phyloP scores from a whole-genome alignment of 2,329 filamentous ascomycete species.

The Fusarium sp. region DNA sequence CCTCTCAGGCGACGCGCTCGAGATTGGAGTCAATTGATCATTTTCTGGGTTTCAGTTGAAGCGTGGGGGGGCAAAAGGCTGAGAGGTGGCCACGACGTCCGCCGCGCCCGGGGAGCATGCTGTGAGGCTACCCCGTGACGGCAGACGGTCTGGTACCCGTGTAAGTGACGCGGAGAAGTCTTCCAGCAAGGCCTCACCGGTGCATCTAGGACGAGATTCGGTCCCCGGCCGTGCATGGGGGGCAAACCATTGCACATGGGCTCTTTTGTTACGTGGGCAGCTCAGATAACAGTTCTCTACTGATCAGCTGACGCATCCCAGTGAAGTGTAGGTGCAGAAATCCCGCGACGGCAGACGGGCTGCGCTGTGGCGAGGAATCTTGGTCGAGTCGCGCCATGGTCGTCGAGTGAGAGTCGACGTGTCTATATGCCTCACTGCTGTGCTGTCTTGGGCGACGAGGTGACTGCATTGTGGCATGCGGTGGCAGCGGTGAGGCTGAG shows the following conservation, averaged over 20 bases:
- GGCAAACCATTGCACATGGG: conserved; percentile 27
- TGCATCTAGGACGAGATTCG: conserved; percentile 21
- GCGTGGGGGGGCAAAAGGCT: conserved; percentile 26
- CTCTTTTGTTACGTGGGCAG: conserved; percentile 27
- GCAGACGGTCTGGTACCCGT: conserved; percentile 2
- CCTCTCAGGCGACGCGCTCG: conserved; percentile 15
- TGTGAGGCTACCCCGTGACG: conserved; percentile 40
- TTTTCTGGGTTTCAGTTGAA: conserved; percentile 12
- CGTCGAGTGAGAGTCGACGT: conserved; percentile 19
- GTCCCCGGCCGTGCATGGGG: conserved; percentile 20
- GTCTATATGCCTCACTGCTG: conserved; percentile 26
- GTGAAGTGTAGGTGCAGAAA: conserved; percentile 22
- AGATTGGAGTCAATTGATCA: conserved; percentile 17
- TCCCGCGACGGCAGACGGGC: conserved; percentile 8
- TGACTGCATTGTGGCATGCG: conserved; percentile 4
- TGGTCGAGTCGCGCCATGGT: conserved; percentile 14
- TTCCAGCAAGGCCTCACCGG: conserved; percentile 33
- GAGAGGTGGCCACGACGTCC: conserved; percentile 37
- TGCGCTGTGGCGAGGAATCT: conserved; percentile 15
- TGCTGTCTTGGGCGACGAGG: conserved; percentile 12
- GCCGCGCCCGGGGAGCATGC: conserved; percentile 2
- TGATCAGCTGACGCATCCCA: conserved; percentile 21
- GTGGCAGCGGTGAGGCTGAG: conserved; percentile 8
- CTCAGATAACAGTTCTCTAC: neutral
- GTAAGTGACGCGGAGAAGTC: conserved; percentile 17